These are phyloP conservation scores for Oryza australiensis DNA, from an alignment of 176 grass and related monocot genomes.

Conservation along the genomic window DNA sequence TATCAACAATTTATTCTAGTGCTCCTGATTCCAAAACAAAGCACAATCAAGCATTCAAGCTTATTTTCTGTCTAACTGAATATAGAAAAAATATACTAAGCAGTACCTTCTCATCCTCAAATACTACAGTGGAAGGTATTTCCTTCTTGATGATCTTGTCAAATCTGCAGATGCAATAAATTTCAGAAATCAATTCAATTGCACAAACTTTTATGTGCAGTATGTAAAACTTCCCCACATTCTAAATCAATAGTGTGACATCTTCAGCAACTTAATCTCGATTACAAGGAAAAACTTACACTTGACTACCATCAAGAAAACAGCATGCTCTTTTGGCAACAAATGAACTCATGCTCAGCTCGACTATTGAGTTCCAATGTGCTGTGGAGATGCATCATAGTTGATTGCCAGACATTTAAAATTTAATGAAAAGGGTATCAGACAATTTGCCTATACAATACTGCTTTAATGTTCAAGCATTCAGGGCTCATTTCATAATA, in stretches of 20 bases:
- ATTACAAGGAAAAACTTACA: background rate
- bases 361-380: background rate
- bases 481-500: background rate
- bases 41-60: background rate
- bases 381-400: background rate
- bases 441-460: background rate
- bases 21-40: background rate
- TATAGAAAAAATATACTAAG: background rate
- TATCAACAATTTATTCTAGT: background rate
- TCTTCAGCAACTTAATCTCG: constrained; percentile 7
- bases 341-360: background rate
- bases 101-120: constrained; percentile 84
- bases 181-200: constrained; percentile 23
- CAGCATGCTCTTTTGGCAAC: background rate
- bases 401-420: background rate
- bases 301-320: background rate
- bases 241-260: background rate
- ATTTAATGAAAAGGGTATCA: background rate
- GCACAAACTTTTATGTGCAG: constrained; percentile 8
- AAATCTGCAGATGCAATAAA: constrained; percentile 72
- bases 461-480: background rate
- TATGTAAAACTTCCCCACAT: constrained; percentile 7
- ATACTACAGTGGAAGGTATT: constrained; percentile 86
- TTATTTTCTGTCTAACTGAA: constrained; percentile 10
- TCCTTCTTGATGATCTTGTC: constrained; percentile 96